These are phyloP conservation scores for Obelidium mucronatum DNA, from an alignment of 192 early-diverging fungal species.

Conservation along the genomic window DNA sequence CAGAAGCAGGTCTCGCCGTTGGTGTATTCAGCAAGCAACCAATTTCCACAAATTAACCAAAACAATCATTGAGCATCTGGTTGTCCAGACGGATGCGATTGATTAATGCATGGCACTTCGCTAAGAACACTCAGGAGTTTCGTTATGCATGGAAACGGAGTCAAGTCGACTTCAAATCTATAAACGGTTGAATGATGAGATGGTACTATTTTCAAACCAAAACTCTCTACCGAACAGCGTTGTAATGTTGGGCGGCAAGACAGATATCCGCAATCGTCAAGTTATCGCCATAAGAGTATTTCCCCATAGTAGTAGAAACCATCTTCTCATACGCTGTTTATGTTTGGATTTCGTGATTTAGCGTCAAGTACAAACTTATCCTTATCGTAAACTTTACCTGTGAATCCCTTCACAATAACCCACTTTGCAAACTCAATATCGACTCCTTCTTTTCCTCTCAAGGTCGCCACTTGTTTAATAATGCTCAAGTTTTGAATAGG, in stretches of 20 bases:
- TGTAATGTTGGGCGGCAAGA: slow-evolving; percentile 80
- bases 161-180: slow-evolving; percentile 76
- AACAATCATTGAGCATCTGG: slow-evolving; percentile 40
- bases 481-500: slow-evolving; percentile 87
- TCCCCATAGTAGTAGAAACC: slow-evolving; percentile 69
- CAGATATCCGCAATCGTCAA: slow-evolving; percentile 86
- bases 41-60: too few species aligned
- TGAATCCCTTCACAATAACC: slow-evolving; percentile 66
- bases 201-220: background rate
- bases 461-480: slow-evolving; percentile 64
- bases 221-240: slow-evolving; percentile 69
- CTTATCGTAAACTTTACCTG: slow-evolving; percentile 57
- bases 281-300: slow-evolving; percentile 79
- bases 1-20: too few species aligned
- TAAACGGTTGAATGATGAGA: background rate
- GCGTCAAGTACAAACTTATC: too few species aligned
- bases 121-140: slow-evolving; percentile 63
- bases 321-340: slow-evolving; percentile 65
- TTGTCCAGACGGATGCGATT: slow-evolving; percentile 45
- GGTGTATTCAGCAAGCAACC: too few species aligned
- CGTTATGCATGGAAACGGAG: slow-evolving; percentile 69
- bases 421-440: slow-evolving; percentile 65
- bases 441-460: slow-evolving; percentile 40
- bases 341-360: background rate
- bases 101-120: slow-evolving; percentile 70